Percentiles rank a stretch among this genome's conserved stretches.
Conservation (phyloP, 2,329 filamentous ascomycete species). For the Daldinia sp. region DNA sequence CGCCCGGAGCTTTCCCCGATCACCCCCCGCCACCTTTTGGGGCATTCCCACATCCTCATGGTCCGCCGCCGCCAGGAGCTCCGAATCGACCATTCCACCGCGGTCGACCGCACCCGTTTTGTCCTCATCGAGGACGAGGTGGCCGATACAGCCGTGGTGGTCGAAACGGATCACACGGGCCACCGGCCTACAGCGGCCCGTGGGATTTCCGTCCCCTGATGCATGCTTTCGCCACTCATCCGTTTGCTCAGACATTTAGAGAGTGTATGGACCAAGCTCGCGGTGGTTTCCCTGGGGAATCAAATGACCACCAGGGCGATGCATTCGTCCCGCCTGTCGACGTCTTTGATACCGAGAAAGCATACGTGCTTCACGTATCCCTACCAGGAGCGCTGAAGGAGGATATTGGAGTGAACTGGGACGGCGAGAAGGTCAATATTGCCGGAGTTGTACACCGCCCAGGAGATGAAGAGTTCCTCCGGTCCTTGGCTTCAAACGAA, state of each 20-base stretch:
- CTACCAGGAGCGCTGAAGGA: conserved; percentile 82
- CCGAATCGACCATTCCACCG: conserved; percentile 33
- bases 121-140: conserved; percentile 30
- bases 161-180: conserved; percentile 29
- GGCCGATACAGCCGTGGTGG: conserved; percentile 37
- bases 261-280: conserved; percentile 49
- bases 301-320: conserved; percentile 42
- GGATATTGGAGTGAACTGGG: conserved; percentile 79
- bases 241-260: conserved; percentile 53
- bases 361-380: conserved; percentile 77
- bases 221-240: conserved; percentile 52
- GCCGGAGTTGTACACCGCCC: conserved; percentile 78
- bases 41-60: conserved; percentile 11
- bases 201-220: conserved; percentile 54
- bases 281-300: conserved; percentile 30
- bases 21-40: conserved; percentile 21
- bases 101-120: conserved; percentile 36
- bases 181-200: conserved; percentile 38
- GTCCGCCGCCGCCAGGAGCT: conserved; percentile 14
- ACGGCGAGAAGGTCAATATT: conserved; percentile 73
- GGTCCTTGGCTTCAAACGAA: conserved; percentile 69
- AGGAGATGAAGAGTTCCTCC: conserved; percentile 73
- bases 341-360: conserved; percentile 72
- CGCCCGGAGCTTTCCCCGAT: conserved; percentile 18
- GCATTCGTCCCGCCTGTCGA: conserved; percentile 74